Evolutionary conservation across 768 basidiomycete genomes (phyloP).

Genomic region (Mycena alexandri): DNA sequence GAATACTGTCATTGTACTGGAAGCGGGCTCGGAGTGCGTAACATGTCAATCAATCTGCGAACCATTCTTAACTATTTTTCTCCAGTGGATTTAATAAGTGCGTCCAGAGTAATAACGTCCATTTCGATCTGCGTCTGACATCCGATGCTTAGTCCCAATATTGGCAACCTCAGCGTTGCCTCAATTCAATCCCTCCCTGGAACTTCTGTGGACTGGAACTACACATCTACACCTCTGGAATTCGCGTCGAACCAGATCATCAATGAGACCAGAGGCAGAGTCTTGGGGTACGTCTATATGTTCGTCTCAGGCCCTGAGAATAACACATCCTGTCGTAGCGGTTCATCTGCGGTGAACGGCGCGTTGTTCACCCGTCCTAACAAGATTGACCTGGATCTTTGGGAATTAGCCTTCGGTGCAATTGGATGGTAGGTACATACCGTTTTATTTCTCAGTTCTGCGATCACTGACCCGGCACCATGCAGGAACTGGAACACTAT

Average conservation of each 20-base stretch:
- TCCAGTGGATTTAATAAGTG: not conserved
- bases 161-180: not conserved
- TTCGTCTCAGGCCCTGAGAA: not conserved
- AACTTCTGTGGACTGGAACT: not conserved
- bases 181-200: not conserved
- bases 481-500: too few relatives aligned
- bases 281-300: not conserved
- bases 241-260: not conserved
- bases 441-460: too few relatives aligned
- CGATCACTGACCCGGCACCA: too few relatives aligned
- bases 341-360: too few relatives aligned
- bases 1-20: not conserved
- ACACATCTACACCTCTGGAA: not conserved
- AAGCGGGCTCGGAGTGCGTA: not conserved
- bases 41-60: not conserved
- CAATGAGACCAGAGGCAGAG: not conserved
- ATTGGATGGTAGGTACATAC: too few relatives aligned
- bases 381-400: too few relatives aligned
- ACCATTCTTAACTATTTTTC: not conserved
- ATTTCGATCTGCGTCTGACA: slow-evolving; percentile 1
- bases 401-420: too few relatives aligned
- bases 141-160: not conserved
- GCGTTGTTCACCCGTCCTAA: too few relatives aligned
- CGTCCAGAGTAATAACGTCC: not conserved
- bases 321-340: too few relatives aligned